Evolutionary conservation across 495 filamentous ascomycete species (phyloP).

Genomic region (Physcia stellaris): DNA sequence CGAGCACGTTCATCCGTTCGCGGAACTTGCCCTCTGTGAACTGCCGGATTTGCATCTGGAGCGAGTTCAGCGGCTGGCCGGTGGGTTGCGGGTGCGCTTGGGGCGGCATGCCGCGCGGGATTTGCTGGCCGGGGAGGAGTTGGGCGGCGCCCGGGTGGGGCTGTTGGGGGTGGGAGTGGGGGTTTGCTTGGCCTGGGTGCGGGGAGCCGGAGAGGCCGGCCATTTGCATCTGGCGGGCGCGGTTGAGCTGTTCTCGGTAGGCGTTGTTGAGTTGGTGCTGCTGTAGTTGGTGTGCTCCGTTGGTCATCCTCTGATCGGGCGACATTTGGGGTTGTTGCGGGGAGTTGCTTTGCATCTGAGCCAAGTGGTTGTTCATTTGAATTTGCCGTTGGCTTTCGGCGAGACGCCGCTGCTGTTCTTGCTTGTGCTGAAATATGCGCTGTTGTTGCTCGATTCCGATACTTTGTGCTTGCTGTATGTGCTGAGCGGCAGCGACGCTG

Average conservation of each 20-base stretch:
- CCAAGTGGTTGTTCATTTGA: slow-evolving; percentile 1
- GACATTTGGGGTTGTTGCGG: slow-evolving; percentile 13
- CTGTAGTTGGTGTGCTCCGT: slow-evolving; percentile 18
- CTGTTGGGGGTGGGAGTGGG: background rate
- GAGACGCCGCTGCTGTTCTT: slow-evolving; percentile 10
- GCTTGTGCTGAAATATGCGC: slow-evolving; percentile 2
- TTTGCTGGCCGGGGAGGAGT: no score
- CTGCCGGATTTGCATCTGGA: slow-evolving; percentile 23
- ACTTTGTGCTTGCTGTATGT: slow-evolving; percentile 17
- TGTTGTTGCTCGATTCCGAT: slow-evolving; percentile 2
- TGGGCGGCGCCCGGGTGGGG: no score
- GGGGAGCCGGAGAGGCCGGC: background rate
- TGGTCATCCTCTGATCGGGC: slow-evolving; percentile 31
- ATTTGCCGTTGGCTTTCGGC: slow-evolving; percentile 10
- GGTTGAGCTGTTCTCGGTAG: slow-evolving; percentile 20
- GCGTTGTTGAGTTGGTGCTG: slow-evolving; percentile 20
- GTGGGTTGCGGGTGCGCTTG: background rate
- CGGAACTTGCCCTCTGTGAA: slow-evolving; percentile 24
- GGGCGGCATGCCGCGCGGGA: no score
- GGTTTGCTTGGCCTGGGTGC: background rate
- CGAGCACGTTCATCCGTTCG: slow-evolving; percentile 26
- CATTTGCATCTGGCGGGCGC: no score
- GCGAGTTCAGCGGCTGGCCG: background rate
- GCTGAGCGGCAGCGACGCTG: slow-evolving; percentile 26
- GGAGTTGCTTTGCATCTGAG: slow-evolving; percentile 4